Base-by-base conservation (phyloP, 2,329 filamentous ascomycete species). In the Lasiodiplodia gonubiensis region DNA sequence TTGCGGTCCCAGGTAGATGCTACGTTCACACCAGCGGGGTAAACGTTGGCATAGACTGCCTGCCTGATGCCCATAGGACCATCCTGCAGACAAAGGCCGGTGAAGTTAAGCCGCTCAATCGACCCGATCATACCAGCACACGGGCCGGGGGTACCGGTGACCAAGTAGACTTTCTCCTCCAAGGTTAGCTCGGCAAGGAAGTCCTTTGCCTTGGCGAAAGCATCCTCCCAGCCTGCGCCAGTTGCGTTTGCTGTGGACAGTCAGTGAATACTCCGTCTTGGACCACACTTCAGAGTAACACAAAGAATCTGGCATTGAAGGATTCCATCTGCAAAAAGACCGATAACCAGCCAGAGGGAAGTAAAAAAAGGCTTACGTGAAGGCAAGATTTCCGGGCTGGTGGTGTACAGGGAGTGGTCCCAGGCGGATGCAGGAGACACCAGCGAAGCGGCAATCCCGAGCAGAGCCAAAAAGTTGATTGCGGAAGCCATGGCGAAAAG, bases 1-100 rank as follows among this genome's bases (percentile, higher is more conserved):
- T 72, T 51, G 12, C 74, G 74, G 57, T 82, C 78, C 78, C 79
- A 82, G 3, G 78, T 73, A 14, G 80, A 78, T 11, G 75, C 80
- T 0, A 76, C 76, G 11, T 76, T 71, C 2, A 82, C 64, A 2
- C 74, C 71, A 27, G 78, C 76, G 14, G 80, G 74, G 67, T 78
- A 81, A 6, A 78, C 78, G 57, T 74, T 80, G 3, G 76, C 74
- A 18, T 63, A 67, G 8, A 54, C 59, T 16, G 66, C 66, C 37
- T 63, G 66, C 27, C 66, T 48, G 21, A 68, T 68, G n/a, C 60
- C 53, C 51, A 77, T 71, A 27, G 77, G 74, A 8, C 76, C 79
- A 68, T 82, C 80, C 21, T 79, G 76, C 1, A 82, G 71, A 63
- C 80, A 82, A 2, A 82, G 70, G 10, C 79, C 79, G 8, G 71